Conservation (phyloP, 345 rosid genomes). For the Gossypium longicalyx region DNA sequence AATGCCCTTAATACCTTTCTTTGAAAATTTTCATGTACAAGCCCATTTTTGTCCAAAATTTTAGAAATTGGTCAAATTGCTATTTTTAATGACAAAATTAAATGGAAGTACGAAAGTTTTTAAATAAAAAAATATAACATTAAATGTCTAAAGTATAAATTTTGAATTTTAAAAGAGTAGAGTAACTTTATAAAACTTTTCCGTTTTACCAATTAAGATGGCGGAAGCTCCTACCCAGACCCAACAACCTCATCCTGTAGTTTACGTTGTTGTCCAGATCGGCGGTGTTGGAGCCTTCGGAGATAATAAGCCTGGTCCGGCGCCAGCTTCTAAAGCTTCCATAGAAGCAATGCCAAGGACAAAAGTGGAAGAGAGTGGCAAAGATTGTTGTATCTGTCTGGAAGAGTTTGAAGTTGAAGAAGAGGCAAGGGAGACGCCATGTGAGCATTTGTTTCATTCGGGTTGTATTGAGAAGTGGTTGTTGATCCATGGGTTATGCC, state of each 20-base stretch:
- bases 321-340: constrained; percentile 22
- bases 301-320: background rate
- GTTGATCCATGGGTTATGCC: constrained; percentile 15
- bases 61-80: too few species aligned
- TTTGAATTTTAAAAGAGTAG: too few species aligned
- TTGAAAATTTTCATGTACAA: too few species aligned
- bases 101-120: too few species aligned
- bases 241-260: background rate
- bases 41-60: too few species aligned
- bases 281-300: background rate
- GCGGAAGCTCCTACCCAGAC: background rate
- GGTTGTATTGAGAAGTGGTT: constrained; percentile 26
- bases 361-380: background rate
- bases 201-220: background rate
- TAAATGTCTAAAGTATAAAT: too few species aligned
- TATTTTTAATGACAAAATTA: too few species aligned
- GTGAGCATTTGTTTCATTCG: constrained; percentile 24
- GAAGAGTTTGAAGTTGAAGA: constrained; percentile 7
- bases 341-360: constrained; percentile 19
- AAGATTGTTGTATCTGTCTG: constrained; percentile 22
- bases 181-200: too few species aligned
- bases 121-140: too few species aligned
- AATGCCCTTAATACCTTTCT: too few species aligned
- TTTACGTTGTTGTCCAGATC: background rate
- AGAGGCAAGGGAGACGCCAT: constrained; percentile 20